Base-by-base conservation (phyloP, 1,284 basidiomycete genomes). In the Melampsora larici-populina region DNA sequence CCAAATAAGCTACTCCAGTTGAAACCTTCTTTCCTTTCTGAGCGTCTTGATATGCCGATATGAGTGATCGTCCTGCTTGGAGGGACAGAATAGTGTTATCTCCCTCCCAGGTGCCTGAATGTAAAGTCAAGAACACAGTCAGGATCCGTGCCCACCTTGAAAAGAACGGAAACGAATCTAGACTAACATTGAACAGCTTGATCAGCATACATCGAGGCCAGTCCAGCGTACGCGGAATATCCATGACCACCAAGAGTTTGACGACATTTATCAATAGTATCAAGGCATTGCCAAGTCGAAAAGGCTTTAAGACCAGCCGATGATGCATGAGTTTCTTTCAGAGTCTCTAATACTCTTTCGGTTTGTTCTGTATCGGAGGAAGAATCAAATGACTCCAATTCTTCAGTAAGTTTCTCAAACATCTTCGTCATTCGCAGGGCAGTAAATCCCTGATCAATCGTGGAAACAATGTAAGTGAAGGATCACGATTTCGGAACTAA, bases 301-400 rank as follows among this genome's bases (percentile, higher is more conserved):
- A 88, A 88, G 21, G 87, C 87, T 84, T 88, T 88, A 72, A 88
- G 83, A 46, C 87, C 87, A 1, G 87, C 87, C 36, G 86, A 87
- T 3, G 87, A 87, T 1, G 87, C 86, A 81, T 88, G 87, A 2
- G 87, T 88, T 82, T 88, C 87, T 83, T 88, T 88, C 79, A 88
- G 84, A 83, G 86, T 87, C 79, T 87, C 85, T 55, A 85, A 79
- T 18, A 81, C 82, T 18, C 78, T 82, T 80, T 80, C 84, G 80
- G 81, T 86, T 83, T 79, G 83, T 80, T 80, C 74, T 29, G 73
- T 80, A 65, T 81, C 80, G 7, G 81, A 79, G 9, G 76, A 82
- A 18, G 87, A 86, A 79, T 87, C 86, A 67, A 88, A 85, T 1
- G 85, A 82, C 80, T 88, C 87, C 51, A 88, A 84, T 17, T 87